Evolutionary conservation across 305 asterid genomes (phyloP).

Genomic region (Fraxinus sp.): DNA sequence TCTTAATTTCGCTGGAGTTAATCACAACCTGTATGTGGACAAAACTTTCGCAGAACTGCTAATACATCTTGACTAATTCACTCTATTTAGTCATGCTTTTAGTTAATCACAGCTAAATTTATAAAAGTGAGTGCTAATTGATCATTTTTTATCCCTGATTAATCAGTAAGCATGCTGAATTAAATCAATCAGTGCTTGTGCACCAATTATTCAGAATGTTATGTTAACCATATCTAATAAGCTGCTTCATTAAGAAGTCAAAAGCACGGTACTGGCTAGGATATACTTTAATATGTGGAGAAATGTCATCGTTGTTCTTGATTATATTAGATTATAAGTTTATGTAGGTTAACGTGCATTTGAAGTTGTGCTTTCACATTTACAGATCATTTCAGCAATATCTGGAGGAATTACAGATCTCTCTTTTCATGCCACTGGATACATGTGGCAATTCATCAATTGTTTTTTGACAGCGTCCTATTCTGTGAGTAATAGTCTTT

Average conservation of each 20-base stretch:
- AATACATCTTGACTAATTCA: background rate
- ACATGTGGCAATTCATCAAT: constrained; percentile 82
- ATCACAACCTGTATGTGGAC: background rate
- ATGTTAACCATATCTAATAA: background rate
- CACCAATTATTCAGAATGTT: background rate
- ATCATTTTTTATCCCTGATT: background rate
- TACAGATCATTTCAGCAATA: constrained; percentile 90
- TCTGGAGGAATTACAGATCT: constrained; percentile 91
- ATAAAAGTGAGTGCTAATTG: constrained; percentile 4
- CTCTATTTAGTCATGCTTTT: constrained; percentile 4
- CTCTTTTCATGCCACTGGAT: constrained; percentile 74
- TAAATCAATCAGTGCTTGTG: background rate
- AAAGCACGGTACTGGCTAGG: background rate
- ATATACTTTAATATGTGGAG: background rate
- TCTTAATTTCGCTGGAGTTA: background rate
- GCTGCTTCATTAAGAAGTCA: background rate
- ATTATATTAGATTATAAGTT: background rate
- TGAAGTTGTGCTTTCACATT: constrained; percentile 3
- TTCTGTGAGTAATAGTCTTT: constrained; percentile 55
- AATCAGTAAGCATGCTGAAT: background rate
- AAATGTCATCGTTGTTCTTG: background rate
- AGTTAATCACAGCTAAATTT: constrained; percentile 8
- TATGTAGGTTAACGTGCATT: background rate
- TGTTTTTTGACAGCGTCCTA: constrained; percentile 90
- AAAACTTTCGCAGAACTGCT: background rate